phyloP scores from a whole-genome alignment of 202 grass and related monocot species.

The Setaria italica region DNA sequence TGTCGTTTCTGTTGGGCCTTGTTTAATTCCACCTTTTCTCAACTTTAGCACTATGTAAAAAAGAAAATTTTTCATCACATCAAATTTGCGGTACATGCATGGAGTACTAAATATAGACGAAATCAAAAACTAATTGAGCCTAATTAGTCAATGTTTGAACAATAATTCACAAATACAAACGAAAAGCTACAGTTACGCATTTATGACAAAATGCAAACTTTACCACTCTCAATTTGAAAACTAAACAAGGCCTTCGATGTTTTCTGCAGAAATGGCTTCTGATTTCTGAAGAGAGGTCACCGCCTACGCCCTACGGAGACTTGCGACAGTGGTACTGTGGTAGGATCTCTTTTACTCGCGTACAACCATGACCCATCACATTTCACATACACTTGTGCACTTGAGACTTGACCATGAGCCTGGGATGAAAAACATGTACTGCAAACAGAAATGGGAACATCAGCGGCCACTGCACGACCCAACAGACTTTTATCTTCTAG shows the following conservation, averaged over 20 bases:
- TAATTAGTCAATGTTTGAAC: too few relatives aligned
- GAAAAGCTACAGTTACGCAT: too few relatives aligned
- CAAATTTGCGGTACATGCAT: too few relatives aligned
- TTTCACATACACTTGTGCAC: neutral
- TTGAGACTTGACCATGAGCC: neutral
- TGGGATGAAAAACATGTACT: neutral
- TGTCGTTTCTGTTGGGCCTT: constrained; percentile 9
- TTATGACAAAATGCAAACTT: too few relatives aligned
- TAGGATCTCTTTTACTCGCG: neutral
- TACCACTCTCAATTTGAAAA: too few relatives aligned
- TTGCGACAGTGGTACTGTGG: neutral
- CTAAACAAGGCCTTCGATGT: neutral
- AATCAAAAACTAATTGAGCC: too few relatives aligned
- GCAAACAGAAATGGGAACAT: constrained; percentile 10
- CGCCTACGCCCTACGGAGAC: neutral
- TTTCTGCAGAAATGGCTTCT: neutral
- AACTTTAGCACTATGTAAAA: too few relatives aligned
- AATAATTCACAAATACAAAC: too few relatives aligned
- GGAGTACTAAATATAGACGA: too few relatives aligned
- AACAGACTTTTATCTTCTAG: neutral
- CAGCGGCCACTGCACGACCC: neutral
- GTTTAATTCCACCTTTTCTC: too few relatives aligned
- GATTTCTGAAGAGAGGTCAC: neutral
- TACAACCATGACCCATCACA: neutral
- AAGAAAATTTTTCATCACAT: too few relatives aligned